A percentile compares a stretch with the other conserved stretches of the same genome.
These are phyloP conservation scores for Spizellomyces sp. DNA, from an alignment of 192 early-diverging fungal genomes.

Conservation along the genomic window DNA sequence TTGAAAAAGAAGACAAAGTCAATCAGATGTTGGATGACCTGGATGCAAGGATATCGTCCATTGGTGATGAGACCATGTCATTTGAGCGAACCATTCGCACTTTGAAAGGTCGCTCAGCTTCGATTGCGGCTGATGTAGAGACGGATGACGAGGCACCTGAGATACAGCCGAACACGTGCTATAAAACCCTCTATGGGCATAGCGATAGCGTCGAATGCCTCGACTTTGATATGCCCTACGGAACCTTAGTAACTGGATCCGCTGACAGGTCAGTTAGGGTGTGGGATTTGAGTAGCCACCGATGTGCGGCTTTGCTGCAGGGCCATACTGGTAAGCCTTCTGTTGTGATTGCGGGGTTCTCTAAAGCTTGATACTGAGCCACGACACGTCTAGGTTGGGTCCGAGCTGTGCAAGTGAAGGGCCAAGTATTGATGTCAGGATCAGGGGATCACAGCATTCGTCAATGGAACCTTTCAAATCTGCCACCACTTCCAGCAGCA, in stretches of 20 bases:
- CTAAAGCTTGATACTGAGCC: neutral
- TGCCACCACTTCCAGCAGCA: constrained; percentile 32
- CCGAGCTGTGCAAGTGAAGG: constrained; percentile 34
- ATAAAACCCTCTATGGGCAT: constrained; percentile 45
- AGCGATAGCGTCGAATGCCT: constrained; percentile 47
- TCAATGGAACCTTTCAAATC: constrained; percentile 42
- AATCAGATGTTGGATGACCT: constrained; percentile 34
- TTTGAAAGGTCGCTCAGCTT: constrained; percentile 32
- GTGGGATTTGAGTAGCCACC: constrained; percentile 48
- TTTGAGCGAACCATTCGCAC: constrained; percentile 35
- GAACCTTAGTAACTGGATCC: constrained; percentile 48
- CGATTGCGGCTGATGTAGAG: constrained; percentile 30
- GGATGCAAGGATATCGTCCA: constrained; percentile 38
- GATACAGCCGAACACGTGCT: constrained; percentile 33
- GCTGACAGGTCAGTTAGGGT: constrained; percentile 47
- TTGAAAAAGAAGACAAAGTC: constrained; percentile 37
- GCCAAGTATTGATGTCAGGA: constrained; percentile 39
- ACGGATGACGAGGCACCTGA: constrained; percentile 20
- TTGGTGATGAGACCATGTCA: constrained; percentile 41
- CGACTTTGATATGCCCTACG: constrained; percentile 47
- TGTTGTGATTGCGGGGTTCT: no score
- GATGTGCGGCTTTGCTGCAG: constrained; percentile 32
- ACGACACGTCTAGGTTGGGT: constrained; percentile 26
- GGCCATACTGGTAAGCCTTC: constrained; percentile 36
- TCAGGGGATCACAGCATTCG: constrained; percentile 46